Evolutionary conservation across 106 monocot genomes (phyloP), one percentile per base, ranked within the genome.

Genomic region (Dendrobium huoshanense): DNA sequence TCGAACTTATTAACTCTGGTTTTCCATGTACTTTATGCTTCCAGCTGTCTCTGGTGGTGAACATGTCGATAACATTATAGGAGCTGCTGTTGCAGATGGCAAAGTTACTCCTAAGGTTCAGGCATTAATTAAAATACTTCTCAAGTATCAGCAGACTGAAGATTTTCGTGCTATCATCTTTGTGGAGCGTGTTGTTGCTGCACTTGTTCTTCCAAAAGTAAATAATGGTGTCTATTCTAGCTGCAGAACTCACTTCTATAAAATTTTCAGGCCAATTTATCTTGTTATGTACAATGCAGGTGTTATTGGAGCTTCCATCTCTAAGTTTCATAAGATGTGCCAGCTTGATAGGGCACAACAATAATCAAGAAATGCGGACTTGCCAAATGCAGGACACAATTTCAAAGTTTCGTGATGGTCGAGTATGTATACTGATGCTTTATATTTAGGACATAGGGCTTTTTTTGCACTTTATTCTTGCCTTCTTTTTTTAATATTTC

Each of bases 31-130:
- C 41, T 73, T 41, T 73, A 73, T 42, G 7, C 41, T 54, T 59
- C 27, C 58, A 98, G 97, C 85, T 88, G 92, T 99, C 55, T 99
- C 92, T 42, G 92, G 91, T 77, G 98, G 98, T 44, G 98, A 99
- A 79, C 98, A 99, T 85, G 90, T 99, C 41, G 98, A 99, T 85
- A 89, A 73, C 10, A 91, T 91, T 74, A 94, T 94, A 59, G 98
- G 98, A 79, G 98, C 92, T 85, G 98, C 98, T 73, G 98, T 99
- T 44, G 98, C 98, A 47, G 94, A 99, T 91, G 98, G 98, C 59
- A 99, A 93, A 88, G 98, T 99, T 76, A 95, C 98, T 18, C 98
- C 98, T 31, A 99, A 95, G 85, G 98, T 99, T n/a, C 98, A 99
- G 83, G 83, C 98, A 67, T 81, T 99, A 64, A 91, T 95, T 82